Evolutionary conservation across 2,329 filamentous ascomycete genomes (phyloP).

Genomic region (Ascochyta clinopodiicola): DNA sequence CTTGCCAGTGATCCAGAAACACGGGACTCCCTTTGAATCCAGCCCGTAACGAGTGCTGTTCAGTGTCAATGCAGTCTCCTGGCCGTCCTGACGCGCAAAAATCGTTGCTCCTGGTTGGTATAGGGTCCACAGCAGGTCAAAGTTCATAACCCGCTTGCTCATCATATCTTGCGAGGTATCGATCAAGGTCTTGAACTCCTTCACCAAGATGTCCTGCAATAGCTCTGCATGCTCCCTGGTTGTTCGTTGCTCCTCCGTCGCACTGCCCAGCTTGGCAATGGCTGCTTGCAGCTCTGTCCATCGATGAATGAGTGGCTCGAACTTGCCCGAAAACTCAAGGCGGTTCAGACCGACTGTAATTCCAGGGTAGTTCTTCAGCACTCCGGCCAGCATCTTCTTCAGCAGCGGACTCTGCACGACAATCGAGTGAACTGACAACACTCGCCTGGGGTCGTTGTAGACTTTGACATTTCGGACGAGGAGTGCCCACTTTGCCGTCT

Average conservation of each 20-base stretch:
- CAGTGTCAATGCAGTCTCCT: slow-evolving; percentile 16
- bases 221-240: slow-evolving; percentile 46
- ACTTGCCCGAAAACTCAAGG: slow-evolving; percentile 66
- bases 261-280: slow-evolving; percentile 12
- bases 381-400: slow-evolving; percentile 61
- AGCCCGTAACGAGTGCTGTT: slow-evolving; percentile 28
- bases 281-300: slow-evolving; percentile 54
- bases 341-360: slow-evolving; percentile 66
- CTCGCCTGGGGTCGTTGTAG: slow-evolving; percentile 61
- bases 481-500: slow-evolving; percentile 64
- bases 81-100: slow-evolving; percentile 30
- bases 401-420: slow-evolving; percentile 68
- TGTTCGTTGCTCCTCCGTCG: slow-evolving; percentile 22
- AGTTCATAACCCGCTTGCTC: slow-evolving; percentile 46
- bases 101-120: slow-evolving; percentile 46
- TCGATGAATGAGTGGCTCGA: slow-evolving; percentile 69
- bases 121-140: slow-evolving; percentile 52
- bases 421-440: slow-evolving; percentile 67
- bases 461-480: slow-evolving; percentile 49
- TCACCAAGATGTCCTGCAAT: slow-evolving; percentile 44
- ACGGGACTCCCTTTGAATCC: slow-evolving; percentile 16
- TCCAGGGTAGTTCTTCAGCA: slow-evolving; percentile 66
- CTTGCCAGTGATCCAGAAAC: slow-evolving; percentile 32
- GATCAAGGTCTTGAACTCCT: slow-evolving; percentile 50
- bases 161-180: slow-evolving; percentile 48